Percentiles rank a stretch among this genome's conserved stretches.
Evolutionary conservation across 805 yeast genomes (phyloP).

Genomic region (Hanseniaspora taiwanica): DNA sequence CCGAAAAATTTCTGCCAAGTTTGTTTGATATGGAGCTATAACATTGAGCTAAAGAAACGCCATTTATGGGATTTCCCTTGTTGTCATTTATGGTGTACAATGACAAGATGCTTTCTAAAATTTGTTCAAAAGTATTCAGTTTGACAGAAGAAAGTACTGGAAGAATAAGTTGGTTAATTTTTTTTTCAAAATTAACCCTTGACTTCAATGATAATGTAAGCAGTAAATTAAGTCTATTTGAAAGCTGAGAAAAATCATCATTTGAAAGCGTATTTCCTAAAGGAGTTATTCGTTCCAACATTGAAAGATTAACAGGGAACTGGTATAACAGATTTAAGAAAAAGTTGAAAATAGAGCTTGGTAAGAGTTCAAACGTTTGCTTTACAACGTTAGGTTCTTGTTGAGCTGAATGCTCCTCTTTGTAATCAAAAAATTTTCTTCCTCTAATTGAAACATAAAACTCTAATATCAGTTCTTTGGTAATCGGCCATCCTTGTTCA

Average conservation of each 20-base stretch:
- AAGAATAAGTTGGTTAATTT: conserved; percentile 13
- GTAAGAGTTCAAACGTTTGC: background rate
- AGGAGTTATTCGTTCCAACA: conserved; percentile 18
- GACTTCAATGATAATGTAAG: conserved; percentile 14
- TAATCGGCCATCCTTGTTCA: conserved; percentile 23
- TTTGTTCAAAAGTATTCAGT: conserved; percentile 2
- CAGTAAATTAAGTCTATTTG: conserved; percentile 18
- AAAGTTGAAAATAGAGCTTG: conserved; percentile 13
- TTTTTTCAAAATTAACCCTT: conserved; percentile 12
- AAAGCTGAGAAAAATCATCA: conserved; percentile 12
- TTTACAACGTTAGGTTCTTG: background rate
- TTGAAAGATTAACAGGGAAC: conserved; percentile 7
- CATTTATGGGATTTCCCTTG: background rate
- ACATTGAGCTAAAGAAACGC: background rate
- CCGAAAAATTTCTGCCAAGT: background rate
- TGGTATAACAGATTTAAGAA: conserved; percentile 12
- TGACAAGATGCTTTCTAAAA: conserved; percentile 7
- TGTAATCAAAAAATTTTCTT: conserved; percentile 17
- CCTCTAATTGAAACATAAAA: conserved; percentile 15
- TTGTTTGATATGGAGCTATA: background rate
- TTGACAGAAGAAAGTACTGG: conserved; percentile 7
- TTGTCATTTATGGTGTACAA: conserved; percentile 6
- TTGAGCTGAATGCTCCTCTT: conserved; percentile 9
- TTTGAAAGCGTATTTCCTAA: conserved; percentile 13
- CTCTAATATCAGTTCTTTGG: conserved; percentile 36